Evolutionary conservation across 1,284 basidiomycete genomes (phyloP), one percentile per base, ranked within the genome.

Genomic region (Fistulinella staudtii): DNA sequence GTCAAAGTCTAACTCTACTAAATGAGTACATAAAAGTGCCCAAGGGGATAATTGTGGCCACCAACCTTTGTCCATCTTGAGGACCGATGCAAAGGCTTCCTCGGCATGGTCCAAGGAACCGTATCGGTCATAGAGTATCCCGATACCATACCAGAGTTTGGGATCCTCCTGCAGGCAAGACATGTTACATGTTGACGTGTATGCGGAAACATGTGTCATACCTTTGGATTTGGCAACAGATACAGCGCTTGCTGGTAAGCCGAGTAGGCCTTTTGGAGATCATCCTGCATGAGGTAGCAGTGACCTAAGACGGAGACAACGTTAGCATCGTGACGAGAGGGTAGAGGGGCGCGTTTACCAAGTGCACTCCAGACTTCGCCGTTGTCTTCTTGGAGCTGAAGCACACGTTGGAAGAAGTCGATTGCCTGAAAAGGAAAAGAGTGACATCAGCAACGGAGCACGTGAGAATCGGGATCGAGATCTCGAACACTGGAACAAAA

Each of bases 101-200:
- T 99, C 95, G 51, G 95, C 96, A 59, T 98, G 95, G 68, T 99
- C 94, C 58, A 99, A 78, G 39, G 92, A 96, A 21, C 96, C 95
- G 64, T 99, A 99, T 15, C 95, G 85, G 71, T 99, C 96, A 63
- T 99, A 99, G 21, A 99, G 80, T 41, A 99, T 98, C 30, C 96
- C 96, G 61, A 99, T 99, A 36, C 96, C 95, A 65, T 98, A 99
- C 96, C 96, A 99, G 4, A 99, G 76, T 66, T 99, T 98, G 10
- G 95, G 95, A 66, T 99, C 96, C 74, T 93, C 85, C 77, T 85
- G 52, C 34, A 51, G 41, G 41, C 47, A 46, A 50, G 50, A 51
- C 53, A 45, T 59, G 56, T 56, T 49, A 53, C 53, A 52, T 11
- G 41, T 10, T 40, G 47, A 42, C 9, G 30, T 20, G 25, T 21